Conservation (phyloP, 441 rosid species). For the Erodium moschatum region DNA sequence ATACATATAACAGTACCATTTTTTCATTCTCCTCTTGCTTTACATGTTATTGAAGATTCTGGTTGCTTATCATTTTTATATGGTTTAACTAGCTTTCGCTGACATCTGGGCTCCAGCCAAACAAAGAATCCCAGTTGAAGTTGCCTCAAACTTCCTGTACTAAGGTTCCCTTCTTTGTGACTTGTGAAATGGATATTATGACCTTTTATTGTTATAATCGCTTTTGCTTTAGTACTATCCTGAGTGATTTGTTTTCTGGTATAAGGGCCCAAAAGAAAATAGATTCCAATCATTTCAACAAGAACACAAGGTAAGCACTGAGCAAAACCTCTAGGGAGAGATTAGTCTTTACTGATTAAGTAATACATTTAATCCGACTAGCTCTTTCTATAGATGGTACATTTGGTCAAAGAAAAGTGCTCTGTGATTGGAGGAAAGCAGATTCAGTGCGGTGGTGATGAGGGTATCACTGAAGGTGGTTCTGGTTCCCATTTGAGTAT, state of each 20-base stretch:
- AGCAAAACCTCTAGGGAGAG: not conserved
- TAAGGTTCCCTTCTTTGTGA: constrained; percentile 41
- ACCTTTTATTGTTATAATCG: constrained; percentile 3
- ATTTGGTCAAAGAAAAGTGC: constrained; percentile 28
- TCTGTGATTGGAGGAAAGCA: constrained; percentile 26
- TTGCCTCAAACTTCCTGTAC: constrained; percentile 29
- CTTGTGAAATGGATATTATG: not conserved
- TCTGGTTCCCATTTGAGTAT: constrained; percentile 26
- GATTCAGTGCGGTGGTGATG: constrained; percentile 23
- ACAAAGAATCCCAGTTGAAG: constrained; percentile 35
- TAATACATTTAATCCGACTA: constrained; percentile 7
- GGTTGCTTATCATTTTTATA: constrained; percentile 9
- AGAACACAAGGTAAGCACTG: constrained; percentile 52
- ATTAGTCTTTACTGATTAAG: constrained; percentile 3
- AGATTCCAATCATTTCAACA: constrained; percentile 48
- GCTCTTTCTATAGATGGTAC: constrained; percentile 29
- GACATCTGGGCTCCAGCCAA: constrained; percentile 44
- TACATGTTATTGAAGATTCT: constrained; percentile 3
- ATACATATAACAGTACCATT: not conserved
- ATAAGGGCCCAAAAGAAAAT: constrained; percentile 85
- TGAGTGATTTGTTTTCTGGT: constrained; percentile 34
- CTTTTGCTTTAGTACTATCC: constrained; percentile 19
- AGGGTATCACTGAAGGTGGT: constrained; percentile 26
- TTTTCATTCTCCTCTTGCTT: not conserved
- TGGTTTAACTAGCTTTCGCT: constrained; percentile 46